Conservation (phyloP, 2,329 filamentous ascomycete species). For the Hymenoscyphus albidus region DNA sequence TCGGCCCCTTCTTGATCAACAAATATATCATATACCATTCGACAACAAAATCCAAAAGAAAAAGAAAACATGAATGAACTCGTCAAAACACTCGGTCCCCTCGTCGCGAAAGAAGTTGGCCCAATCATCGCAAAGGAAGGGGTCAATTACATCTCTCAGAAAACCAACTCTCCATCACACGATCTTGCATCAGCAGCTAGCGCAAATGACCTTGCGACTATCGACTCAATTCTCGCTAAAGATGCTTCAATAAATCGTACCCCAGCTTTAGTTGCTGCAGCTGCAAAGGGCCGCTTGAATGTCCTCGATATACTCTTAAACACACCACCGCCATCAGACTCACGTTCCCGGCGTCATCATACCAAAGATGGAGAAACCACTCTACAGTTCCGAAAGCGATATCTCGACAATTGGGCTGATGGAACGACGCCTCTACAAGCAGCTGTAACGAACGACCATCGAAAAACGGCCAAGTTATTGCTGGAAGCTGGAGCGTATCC, state of each 20-base stretch:
- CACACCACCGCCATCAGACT: slow-evolving; percentile 3
- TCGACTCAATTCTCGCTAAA: slow-evolving; percentile 14
- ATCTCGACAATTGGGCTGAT: slow-evolving; percentile 18
- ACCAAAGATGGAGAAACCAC: slow-evolving; percentile 4
- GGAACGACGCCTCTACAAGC: slow-evolving; percentile 21
- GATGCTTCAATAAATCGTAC: slow-evolving; percentile 15
- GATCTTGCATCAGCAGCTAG: slow-evolving; percentile 16
- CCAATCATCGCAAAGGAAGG: slow-evolving; percentile 14
- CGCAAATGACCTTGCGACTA: slow-evolving; percentile 9
- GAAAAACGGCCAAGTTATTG: slow-evolving; percentile 19
- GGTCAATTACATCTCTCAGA: slow-evolving; percentile 15
- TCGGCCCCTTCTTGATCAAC: background rate
- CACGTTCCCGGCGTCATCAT: background rate
- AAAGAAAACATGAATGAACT: slow-evolving; percentile 11
- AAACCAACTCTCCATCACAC: slow-evolving; percentile 5
- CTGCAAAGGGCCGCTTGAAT: slow-evolving; percentile 16
- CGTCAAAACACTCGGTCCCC: slow-evolving; percentile 10
- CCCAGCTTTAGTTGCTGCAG: slow-evolving; percentile 21
- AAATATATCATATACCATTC: background rate
- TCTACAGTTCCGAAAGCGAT: slow-evolving; percentile 1
- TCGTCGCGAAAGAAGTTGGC: slow-evolving; percentile 15
- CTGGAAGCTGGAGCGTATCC: slow-evolving; percentile 22
- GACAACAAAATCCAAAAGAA: background rate
- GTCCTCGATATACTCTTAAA: slow-evolving; percentile 21
- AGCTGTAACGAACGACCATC: slow-evolving; percentile 21